Evolutionary conservation across 73 alveolate genomes (phyloP).

Genomic region (Blepharisma stoltei): DNA sequence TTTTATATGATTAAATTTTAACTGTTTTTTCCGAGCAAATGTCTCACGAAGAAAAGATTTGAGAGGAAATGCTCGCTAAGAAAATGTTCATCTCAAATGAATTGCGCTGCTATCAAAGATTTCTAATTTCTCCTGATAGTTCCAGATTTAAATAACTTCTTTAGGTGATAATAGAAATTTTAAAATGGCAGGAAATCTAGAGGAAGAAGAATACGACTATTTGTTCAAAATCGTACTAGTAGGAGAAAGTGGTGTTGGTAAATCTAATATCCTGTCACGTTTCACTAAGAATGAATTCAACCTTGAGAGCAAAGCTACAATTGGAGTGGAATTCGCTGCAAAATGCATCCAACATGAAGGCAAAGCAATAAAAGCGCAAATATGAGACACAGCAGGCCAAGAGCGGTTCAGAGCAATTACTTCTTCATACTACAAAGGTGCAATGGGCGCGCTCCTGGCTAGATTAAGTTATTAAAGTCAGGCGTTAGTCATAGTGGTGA

Average conservation of each 20-base stretch:
- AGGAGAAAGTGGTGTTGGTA: constrained; percentile 76
- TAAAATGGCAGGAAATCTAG: constrained; percentile 12
- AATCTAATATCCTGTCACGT: constrained; percentile 51
- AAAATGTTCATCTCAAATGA: too few species aligned
- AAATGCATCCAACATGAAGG: constrained; percentile 33
- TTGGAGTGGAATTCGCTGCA: constrained; percentile 68
- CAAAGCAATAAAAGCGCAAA: constrained; percentile 36
- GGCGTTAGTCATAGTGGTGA: too few species aligned
- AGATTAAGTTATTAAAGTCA: too few species aligned
- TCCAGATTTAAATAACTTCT: too few species aligned
- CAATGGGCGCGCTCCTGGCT: constrained; percentile 45
- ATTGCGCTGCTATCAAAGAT: too few species aligned
- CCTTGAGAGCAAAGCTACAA: constrained; percentile 49
- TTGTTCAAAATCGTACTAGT: constrained; percentile 69
- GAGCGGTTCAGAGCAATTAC: constrained; percentile 45
- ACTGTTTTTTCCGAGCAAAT: too few species aligned
- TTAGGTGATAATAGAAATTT: too few species aligned
- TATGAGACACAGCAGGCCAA: constrained; percentile 60
- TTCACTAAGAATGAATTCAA: constrained; percentile 57
- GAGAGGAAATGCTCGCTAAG: too few species aligned
- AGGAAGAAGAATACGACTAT: constrained; percentile 51
- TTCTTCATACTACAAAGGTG: constrained; percentile 44
- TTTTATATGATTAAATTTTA: too few species aligned
- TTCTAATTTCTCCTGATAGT: too few species aligned
- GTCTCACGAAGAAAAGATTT: too few species aligned